Evolutionary conservation across 805 yeast species (phyloP), one percentile per base, ranked within the genome.

Genomic region (Candida dendrica): DNA sequence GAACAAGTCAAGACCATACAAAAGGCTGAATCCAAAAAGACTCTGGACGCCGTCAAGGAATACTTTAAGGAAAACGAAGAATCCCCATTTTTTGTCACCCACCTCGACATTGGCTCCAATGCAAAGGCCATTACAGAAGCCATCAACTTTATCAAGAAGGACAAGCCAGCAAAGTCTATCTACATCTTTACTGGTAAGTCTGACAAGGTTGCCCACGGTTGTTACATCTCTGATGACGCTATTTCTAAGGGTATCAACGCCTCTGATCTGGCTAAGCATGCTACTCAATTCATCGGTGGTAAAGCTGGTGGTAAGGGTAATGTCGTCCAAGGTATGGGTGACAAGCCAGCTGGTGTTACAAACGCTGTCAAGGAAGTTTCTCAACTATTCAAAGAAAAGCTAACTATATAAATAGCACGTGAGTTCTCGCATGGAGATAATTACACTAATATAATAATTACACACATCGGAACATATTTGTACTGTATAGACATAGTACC

Each of bases 291-390:
- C 54, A 79, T 93, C 53, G 99, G 98, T 50, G 99, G 99, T 65
- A 88, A 84, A 64, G 95, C 96, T 44, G 99, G 99, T 68, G 99
- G 99, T 64, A 93, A 88, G 68, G 98, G 96, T 49, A 86, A 88
- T 51, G 81, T 90, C 42, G 87, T 88, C 53, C 98, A 93, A 70
- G 99, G 99, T 66, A 84, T 88, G 81, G 98, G 98, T 55, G 87
- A 82, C 53, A 84, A 87, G 48, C 74, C 81, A 31, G 72, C 66
- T 29, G 86, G 84, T 48, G 72, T 88, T 41, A 72, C 71, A 34
- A 74, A 72, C 34, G 99, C 98, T 22, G 71, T 93, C 49, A 75
- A 72, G 29, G 86, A 81, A 48, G 77, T 90, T 40, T 74, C 74
- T 51, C 71, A 72, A 57, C 63, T 79, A 48, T 72, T 89, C 49